Conservation (phyloP, 2,329 filamentous ascomycete genomes). For the Celoporthe dispersa region DNA sequence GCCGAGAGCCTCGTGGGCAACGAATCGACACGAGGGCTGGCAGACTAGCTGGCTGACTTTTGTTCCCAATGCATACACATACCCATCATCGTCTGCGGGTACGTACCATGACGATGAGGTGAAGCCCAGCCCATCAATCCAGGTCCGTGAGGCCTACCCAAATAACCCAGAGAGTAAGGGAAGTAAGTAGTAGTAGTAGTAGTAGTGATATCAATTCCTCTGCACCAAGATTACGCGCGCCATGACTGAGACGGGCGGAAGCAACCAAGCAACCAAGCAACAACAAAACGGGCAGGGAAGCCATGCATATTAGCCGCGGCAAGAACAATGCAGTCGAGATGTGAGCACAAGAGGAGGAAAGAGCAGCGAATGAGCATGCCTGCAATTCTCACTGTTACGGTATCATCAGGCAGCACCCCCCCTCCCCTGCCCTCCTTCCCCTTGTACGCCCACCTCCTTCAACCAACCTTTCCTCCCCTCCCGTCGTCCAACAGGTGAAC, state of each 20-base stretch:
- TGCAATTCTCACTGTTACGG: neutral
- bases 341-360: neutral
- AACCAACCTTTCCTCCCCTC: neutral
- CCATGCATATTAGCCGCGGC: neutral
- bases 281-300: neutral
- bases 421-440: no score
- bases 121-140: neutral
- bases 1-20: neutral
- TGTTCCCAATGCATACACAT: neutral
- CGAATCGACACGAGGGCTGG: neutral
- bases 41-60: neutral
- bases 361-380: neutral
- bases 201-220: neutral
- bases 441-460: no score
- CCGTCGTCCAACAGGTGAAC: neutral
- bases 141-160: no score
- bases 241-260: neutral
- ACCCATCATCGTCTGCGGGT: neutral
- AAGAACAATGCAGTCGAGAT: conserved; percentile 1
- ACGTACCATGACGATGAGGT: no score
- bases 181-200: neutral
- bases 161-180: neutral
- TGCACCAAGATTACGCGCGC: neutral
- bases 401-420: no score
- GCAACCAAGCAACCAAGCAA: neutral